Conservation (phyloP, 1,284 basidiomycete species). For the Tranzscheliella williamsii region DNA sequence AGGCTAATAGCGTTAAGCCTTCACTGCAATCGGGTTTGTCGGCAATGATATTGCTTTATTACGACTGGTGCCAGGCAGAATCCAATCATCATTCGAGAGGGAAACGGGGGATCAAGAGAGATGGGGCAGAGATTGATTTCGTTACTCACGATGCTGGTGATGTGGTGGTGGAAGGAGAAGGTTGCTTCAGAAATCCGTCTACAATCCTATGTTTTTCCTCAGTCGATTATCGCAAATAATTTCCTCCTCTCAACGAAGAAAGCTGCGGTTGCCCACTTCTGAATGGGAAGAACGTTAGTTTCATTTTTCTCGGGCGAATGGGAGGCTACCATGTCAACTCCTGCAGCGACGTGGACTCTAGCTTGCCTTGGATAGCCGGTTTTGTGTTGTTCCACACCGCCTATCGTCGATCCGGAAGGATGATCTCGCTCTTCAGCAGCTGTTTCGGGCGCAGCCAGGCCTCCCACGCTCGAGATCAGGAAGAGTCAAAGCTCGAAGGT, state of each 20-base stretch:
- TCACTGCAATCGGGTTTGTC: slow-evolving; percentile 41
- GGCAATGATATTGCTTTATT: slow-evolving; percentile 42
- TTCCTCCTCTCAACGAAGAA: no score
- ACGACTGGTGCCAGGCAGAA: slow-evolving; percentile 50
- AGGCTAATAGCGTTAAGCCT: slow-evolving; percentile 47
- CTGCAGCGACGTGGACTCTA: no score
- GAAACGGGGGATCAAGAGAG: not conserved
- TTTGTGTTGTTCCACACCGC: no score
- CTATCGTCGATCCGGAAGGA: no score
- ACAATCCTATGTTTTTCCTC: no score
- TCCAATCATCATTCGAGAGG: slow-evolving; percentile 42
- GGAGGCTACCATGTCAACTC: no score
- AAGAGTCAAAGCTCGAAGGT: not conserved
- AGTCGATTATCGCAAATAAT: no score
- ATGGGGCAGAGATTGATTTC: not conserved
- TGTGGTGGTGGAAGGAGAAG: not conserved
- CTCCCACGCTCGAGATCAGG: not conserved
- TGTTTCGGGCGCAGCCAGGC: slow-evolving; percentile 9
- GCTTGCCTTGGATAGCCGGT: no score
- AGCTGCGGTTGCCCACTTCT: no score
- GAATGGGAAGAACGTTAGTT: no score
- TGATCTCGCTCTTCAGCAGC: slow-evolving; percentile 15
- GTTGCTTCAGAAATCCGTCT: no score
- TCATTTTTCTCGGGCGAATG: no score
- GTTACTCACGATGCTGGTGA: not conserved